Evolutionary conservation across 257 asterid genomes (phyloP).

Genomic region (Nicotiana tabacum): DNA sequence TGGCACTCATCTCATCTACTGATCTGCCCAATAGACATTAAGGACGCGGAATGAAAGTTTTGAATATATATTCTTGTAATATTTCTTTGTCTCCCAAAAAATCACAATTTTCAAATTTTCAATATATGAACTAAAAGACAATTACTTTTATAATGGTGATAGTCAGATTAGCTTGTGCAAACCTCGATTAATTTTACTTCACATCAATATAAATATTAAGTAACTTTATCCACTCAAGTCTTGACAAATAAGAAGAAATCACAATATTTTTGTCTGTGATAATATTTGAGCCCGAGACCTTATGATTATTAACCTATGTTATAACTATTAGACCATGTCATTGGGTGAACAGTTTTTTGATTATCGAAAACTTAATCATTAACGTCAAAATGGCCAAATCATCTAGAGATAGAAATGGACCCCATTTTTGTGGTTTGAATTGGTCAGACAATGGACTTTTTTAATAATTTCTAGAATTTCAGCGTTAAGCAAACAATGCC

Average conservation of each 20-base stretch:
- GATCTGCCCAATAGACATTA: background rate
- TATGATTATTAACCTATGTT: too few relatives aligned
- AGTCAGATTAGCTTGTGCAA: too few relatives aligned
- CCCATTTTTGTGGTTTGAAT: slow-evolving; percentile 28
- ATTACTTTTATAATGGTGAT: too few relatives aligned
- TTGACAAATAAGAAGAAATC: too few relatives aligned
- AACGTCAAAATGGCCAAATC: background rate
- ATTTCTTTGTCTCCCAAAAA: background rate
- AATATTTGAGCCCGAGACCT: too few relatives aligned
- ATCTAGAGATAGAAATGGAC: background rate
- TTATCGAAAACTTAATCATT: slow-evolving; percentile 11
- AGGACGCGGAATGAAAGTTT: slow-evolving; percentile 10
- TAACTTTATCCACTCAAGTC: too few relatives aligned
- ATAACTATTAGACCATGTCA: too few relatives aligned
- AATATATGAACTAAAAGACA: too few relatives aligned
- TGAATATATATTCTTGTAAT: background rate
- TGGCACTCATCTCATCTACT: background rate
- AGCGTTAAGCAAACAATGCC: background rate
- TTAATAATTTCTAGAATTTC: slow-evolving; percentile 4
- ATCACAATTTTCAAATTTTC: background rate
- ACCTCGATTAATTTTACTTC: too few relatives aligned
- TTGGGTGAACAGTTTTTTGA: background rate
- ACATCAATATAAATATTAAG: too few relatives aligned
- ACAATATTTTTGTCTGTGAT: too few relatives aligned
- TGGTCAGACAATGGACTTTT: slow-evolving; percentile 15